These are phyloP conservation scores for Mimosa bimucronata DNA, from an alignment of 306 rosid species.

Conservation along the genomic window DNA sequence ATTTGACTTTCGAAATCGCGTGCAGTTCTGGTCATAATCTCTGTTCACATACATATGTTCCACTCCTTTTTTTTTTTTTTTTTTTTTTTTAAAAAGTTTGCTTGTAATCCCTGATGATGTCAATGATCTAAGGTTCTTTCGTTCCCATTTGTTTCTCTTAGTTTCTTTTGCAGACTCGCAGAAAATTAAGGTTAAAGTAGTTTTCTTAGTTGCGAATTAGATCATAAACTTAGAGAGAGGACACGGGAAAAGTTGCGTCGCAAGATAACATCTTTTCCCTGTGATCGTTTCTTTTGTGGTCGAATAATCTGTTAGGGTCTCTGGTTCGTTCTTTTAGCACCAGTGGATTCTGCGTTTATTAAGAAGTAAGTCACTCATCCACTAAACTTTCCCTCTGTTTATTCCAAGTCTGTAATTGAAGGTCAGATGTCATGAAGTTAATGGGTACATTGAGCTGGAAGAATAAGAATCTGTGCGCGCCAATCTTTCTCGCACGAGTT, in stretches of 20 bases:
- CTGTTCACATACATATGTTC: slow-evolving; percentile 13
- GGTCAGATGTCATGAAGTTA: slow-evolving; percentile 31
- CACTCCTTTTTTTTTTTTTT: not conserved
- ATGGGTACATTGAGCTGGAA: slow-evolving; percentile 45
- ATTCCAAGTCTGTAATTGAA: slow-evolving; percentile 29
- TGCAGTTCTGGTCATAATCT: slow-evolving; percentile 32
- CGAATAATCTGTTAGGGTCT: slow-evolving; percentile 34
- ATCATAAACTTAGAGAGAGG: slow-evolving; percentile 30
- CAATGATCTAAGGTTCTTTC: slow-evolving; percentile 39
- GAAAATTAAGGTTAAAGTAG: slow-evolving; percentile 37
- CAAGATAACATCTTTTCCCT: not conserved
- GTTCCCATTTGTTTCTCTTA: slow-evolving; percentile 31
- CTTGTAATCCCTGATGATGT: slow-evolving; percentile 6
- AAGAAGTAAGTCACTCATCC: slow-evolving; percentile 59
- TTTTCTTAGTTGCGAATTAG: slow-evolving; percentile 33
- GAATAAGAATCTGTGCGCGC: slow-evolving; percentile 40
- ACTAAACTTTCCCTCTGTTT: slow-evolving; percentile 40
- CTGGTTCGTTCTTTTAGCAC: slow-evolving; percentile 34
- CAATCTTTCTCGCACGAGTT: slow-evolving; percentile 1
- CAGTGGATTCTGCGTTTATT: slow-evolving; percentile 46
- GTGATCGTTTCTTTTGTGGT: not conserved
- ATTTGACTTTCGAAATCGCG: slow-evolving; percentile 74
- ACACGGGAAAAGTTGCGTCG: not conserved
- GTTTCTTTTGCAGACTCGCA: slow-evolving; percentile 40
- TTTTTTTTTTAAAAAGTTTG: not conserved